Evolutionary conservation across 352 stramenopile genomes (phyloP), one percentile per base, ranked within the genome.

Genomic region (Bremia lactucae): DNA sequence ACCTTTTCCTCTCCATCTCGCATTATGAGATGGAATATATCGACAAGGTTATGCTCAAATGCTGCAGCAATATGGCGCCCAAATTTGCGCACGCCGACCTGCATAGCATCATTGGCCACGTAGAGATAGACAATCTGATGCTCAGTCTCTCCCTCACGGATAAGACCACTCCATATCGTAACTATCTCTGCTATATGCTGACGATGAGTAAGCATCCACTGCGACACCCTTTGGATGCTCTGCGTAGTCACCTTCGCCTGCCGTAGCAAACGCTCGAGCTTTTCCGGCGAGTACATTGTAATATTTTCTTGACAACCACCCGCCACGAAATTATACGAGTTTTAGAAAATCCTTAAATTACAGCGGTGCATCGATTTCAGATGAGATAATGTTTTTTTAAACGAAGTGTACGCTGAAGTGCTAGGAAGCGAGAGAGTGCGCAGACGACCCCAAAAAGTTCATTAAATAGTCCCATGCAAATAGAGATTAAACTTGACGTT

Each of bases 81-180:
- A 46, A 75, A 87, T 59, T 83, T 84, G 62, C 79, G 79, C 46
- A 72, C 73, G 39, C 79, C 79, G 15, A 87, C 72, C 46, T 92
- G 79, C 72, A 92, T 87, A 8, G 72, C 72, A 48, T 92, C 79
- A 50, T 92, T 92, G 31, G 79, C 79, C 25, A 92, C 68, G 56
- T 92, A 92, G 1, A 92, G 49, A 29, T 75, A 76, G 42, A 87
- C 76, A 60, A 92, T 80, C 65, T 92, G 76, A 50, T 88, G 70
- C 22, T 65, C 57, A 8, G 79, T 52, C 9, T 80, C 59, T 31
- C 60, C 53, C 36, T 77, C 63, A 18, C 41, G 54, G 22, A 87
- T 44, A 20, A 84, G 53, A 31, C 65, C 55, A 28, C 42, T 47
- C 79, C 79, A 92, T 8, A 78, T 28, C 10, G 54, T 49, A 7